Evolutionary conservation across 345 rosid species (phyloP).

Genomic region (Bruguiera sexangula): DNA sequence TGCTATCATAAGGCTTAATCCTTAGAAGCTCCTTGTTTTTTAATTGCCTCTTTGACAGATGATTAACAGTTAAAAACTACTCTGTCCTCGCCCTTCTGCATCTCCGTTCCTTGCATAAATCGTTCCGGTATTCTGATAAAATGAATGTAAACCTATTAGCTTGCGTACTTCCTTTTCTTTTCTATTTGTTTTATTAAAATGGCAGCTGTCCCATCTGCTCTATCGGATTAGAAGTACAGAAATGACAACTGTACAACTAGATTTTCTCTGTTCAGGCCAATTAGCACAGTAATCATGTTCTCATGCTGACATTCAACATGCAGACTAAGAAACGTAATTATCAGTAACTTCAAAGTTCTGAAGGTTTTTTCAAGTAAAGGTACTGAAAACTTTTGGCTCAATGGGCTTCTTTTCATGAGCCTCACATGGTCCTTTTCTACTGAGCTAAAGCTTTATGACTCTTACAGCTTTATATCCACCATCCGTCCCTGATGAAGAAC

Average conservation of each 20-base stretch:
- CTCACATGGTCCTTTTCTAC: not conserved
- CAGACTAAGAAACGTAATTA: constrained; percentile 1
- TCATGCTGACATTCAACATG: not conserved
- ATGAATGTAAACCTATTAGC: too few species aligned
- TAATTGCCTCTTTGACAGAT: too few species aligned
- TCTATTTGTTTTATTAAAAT: too few species aligned
- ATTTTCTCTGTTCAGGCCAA: not conserved
- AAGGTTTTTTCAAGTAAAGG: constrained; percentile 20
- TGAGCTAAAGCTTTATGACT: not conserved
- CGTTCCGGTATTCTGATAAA: too few species aligned
- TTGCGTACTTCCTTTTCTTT: too few species aligned
- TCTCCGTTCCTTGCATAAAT: too few species aligned
- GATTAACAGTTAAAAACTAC: too few species aligned
- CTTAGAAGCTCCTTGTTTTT: too few species aligned
- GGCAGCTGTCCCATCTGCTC: too few species aligned
- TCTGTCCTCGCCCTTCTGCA: too few species aligned
- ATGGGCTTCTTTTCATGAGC: not conserved
- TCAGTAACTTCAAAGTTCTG: constrained; percentile 5
- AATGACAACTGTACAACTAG: constrained; percentile 2
- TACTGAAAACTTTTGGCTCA: not conserved
- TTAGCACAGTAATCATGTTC: not conserved
- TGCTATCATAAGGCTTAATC: too few species aligned
- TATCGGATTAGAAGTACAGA: not conserved
- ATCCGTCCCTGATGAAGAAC: not conserved
- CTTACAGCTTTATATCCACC: not conserved